Evolutionary conservation across 805 yeast genomes (phyloP), one percentile per base, ranked within the genome.

Genomic region (Candida easanensis): DNA sequence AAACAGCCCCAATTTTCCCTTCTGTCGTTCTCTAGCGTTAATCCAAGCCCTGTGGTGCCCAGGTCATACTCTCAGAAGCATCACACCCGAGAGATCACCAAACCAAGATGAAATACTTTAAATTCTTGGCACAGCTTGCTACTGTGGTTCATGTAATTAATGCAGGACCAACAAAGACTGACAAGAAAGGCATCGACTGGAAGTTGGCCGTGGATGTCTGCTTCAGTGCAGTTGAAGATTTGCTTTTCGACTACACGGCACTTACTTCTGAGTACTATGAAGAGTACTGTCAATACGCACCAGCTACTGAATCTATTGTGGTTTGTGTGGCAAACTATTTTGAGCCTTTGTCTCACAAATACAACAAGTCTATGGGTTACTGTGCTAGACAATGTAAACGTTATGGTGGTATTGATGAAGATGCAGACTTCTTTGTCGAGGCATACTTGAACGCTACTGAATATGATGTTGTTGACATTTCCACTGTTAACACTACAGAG

Each of bases 361-460:
- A 50, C 42, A 50, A 53, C 36, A 44, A 38, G 19, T 36, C 54
- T 11, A 17, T 36, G 15, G 22, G 10, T 4, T 28, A 16, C 22
- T 9, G 15, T n/a, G 18, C 16, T 5, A 5, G 18, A 5, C 1
- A 8, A 3, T 42, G 46, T 19, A 18, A 17, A 3, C 23, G 21
- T 14, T 33, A 34, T 21, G 46, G 41, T n/a, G 33, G 28, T 9
- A 13, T 14, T 9, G 15, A 7, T 13, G 30, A 33, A 16, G 7
- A 26, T 2, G 18, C 42, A 11, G 51, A 48, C 7, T 56, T 57
- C 13, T 42, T 66, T 45, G 53, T 48, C 16, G 36, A 45, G 3
- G 36, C 62, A 13, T 69, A 63, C 40, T 36, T 39, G 10, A 61
- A 62, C 40, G 68, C 68, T 1, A 59, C 68, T 2, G 32, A 50